Conservation (phyloP, 148 eudicot species). For the Heliamphora exappendiculata region DNA sequence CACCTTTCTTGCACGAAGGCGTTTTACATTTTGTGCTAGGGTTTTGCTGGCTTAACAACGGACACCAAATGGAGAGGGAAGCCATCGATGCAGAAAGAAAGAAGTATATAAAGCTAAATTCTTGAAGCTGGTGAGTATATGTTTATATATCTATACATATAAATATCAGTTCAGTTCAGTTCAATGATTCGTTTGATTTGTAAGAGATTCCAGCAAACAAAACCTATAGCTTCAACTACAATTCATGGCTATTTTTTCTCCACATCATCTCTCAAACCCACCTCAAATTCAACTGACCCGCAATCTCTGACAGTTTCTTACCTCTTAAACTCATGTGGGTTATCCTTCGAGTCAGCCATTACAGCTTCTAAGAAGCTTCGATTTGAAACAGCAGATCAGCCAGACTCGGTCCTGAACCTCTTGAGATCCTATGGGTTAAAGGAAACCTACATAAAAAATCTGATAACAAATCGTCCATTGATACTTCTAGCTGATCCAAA, state of each 20-base stretch:
- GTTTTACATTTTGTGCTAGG: background rate
- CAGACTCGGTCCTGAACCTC: conserved; percentile 7
- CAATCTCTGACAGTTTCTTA: conserved; percentile 3
- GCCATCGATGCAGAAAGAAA: background rate
- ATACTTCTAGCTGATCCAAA: conserved; percentile 7
- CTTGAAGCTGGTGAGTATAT: background rate
- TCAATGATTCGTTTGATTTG: conserved; percentile 6
- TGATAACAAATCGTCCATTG: conserved; percentile 4
- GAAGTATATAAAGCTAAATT: background rate
- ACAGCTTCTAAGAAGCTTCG: conserved; percentile 15
- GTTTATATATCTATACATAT: background rate
- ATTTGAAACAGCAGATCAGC: background rate
- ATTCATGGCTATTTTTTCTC: background rate
- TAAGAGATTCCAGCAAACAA: conserved; percentile 1
- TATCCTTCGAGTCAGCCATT: conserved; percentile 17
- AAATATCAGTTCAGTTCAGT: background rate
- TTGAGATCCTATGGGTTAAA: conserved; percentile 9
- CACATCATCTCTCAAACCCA: background rate
- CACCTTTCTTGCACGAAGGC: background rate
- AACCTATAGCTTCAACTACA: background rate
- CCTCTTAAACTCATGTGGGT: conserved; percentile 15
- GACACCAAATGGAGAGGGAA: background rate
- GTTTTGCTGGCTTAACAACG: background rate
- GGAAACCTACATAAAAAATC: background rate
- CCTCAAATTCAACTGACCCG: conserved; percentile 6